Conservation (phyloP, 2,329 filamentous ascomycete genomes). For the Nectriaceae sp. region DNA sequence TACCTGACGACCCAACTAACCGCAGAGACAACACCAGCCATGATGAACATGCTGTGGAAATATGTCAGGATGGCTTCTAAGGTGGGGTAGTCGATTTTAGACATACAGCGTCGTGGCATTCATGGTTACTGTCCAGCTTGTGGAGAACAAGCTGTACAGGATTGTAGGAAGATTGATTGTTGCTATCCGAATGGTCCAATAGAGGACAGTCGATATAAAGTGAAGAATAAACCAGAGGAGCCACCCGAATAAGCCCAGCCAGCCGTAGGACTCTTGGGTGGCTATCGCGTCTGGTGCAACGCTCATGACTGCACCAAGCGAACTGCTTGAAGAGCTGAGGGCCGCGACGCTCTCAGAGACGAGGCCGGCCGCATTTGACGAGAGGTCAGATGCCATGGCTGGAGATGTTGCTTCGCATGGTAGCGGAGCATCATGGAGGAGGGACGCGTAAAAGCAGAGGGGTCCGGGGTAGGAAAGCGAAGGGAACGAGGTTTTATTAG, state of each 20-base stretch:
- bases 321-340: constrained; percentile 28
- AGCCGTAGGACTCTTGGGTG: constrained; percentile 48
- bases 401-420: constrained; percentile 31
- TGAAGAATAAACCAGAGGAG: constrained; percentile 58
- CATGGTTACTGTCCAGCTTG: constrained; percentile 96
- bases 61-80: constrained; percentile 14
- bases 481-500: constrained; percentile 22
- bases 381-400: constrained; percentile 42
- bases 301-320: constrained; percentile 42
- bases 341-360: constrained; percentile 36
- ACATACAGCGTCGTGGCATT: constrained; percentile 92
- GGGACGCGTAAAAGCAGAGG: constrained; percentile 22
- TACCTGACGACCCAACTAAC: constrained; percentile 94
- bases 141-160: constrained; percentile 87
- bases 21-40: constrained; percentile 76
- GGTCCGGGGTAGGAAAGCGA: constrained; percentile 14
- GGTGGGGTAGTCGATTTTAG: constrained; percentile 5
- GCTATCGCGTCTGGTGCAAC: constrained; percentile 35
- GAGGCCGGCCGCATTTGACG: constrained; percentile 38
- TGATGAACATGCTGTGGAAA: constrained; percentile 69
- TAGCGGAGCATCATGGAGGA: constrained; percentile 40
- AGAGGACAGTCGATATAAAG: constrained; percentile 60
- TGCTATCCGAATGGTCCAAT: constrained; percentile 81
- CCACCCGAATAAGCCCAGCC: constrained; percentile 59
- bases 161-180: constrained; percentile 89